Percentiles rank a stretch among this genome's conserved stretches.
Conservation (phyloP, 192 early-diverging fungal genomes). For the Piromyces finnis region DNA sequence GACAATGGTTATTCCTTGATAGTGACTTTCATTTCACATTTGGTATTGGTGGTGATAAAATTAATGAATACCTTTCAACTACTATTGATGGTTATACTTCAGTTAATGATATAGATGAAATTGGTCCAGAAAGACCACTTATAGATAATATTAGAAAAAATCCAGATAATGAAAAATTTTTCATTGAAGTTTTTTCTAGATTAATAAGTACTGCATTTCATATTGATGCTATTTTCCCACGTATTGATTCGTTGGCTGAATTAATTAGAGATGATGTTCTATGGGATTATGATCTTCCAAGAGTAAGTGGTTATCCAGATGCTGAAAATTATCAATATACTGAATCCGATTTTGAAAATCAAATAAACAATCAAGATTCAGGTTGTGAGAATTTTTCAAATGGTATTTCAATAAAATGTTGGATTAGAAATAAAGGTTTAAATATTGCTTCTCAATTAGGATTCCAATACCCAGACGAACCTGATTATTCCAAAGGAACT, state of each 20-base stretch:
- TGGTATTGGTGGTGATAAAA: neutral
- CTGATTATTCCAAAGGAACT: neutral
- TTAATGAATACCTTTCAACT: neutral
- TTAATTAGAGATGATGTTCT: neutral
- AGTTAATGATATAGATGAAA: neutral
- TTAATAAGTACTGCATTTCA: neutral
- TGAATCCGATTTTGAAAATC: neutral
- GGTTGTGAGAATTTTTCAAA: neutral
- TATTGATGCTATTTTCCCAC: neutral
- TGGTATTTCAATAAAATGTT: neutral
- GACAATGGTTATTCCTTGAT: neutral
- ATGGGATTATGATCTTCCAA: neutral
- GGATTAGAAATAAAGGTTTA: neutral
- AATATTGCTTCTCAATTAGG: neutral
- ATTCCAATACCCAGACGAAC: neutral
- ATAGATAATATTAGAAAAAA: neutral
- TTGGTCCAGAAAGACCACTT: neutral
- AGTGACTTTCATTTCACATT: neutral
- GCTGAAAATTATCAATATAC: neutral
- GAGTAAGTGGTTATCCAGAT: neutral
- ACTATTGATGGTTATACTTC: neutral
- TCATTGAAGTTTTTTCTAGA: neutral
- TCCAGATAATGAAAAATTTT: neutral
- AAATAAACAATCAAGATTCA: neutral
- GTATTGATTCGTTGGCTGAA: neutral